Evolutionary conservation across 179 eudicot genomes (phyloP), one percentile per base, ranked within the genome.

Genomic region (Beta macrorhiza): DNA sequence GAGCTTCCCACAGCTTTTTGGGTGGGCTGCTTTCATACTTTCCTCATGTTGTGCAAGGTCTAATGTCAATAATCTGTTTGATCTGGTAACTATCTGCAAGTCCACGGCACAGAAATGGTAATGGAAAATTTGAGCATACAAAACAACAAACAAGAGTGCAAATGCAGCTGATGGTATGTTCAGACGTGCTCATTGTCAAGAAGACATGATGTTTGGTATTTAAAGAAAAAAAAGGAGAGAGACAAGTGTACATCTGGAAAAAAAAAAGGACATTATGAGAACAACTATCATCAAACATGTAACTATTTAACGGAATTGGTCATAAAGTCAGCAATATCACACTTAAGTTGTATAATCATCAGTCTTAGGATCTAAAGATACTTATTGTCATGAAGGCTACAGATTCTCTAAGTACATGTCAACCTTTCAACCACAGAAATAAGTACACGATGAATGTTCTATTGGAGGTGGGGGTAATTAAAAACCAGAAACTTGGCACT

Each of bases 71-170:
- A 84, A 68, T 81, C 90, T 84, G 81, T 84, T 86, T 70, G 86
- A 74, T 89, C 84, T 90, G 78, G 92, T 89, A 83, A 92, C 90
- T 79, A 97, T 83, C 99, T 97, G 89, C 87, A 88, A 70, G 80
- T 72, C 6, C 75, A 72, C 17, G 52, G 68, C 17, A 83, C 67
- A 20, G 16, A 32, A 64, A 64, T 47, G 16, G 78, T 15, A 45
- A 71, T 63, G 51, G 63, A n/a, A 25, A 78, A 67, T 25, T 58
- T 56, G 62, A 62, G 77, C 57, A 61, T 57, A 8, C 52, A 7
- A 55, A 22, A 61, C 37, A 72, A n/a, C 22, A 55, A 47, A 15
- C 58, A 52, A 69, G 56, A 74, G 65, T 14, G 57, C 77, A 32
- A 49, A 37, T 42, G 52, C 73, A 58, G 82, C 49, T 76, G 55